Conservation (phyloP, 768 basidiomycete genomes). For the Leccinum arenicola region DNA sequence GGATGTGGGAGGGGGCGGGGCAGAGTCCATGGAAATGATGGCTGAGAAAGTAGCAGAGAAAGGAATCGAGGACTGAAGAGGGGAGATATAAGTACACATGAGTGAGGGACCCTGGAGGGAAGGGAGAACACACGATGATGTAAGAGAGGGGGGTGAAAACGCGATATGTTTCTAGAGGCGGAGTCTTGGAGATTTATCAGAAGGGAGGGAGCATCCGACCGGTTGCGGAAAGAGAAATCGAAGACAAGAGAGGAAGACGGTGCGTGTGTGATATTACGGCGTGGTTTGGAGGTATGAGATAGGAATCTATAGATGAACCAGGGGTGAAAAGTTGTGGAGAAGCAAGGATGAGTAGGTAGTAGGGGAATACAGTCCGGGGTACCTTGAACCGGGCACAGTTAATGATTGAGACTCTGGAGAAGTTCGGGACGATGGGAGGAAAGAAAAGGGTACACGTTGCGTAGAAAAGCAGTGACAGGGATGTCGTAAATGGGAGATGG, state of each 20-base stretch:
- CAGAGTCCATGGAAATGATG: constrained; percentile 24
- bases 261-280: constrained; percentile 27
- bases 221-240: constrained; percentile 23
- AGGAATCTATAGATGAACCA: constrained; percentile 26
- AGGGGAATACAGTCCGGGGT: constrained; percentile 31
- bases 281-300: constrained; percentile 20
- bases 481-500: constrained; percentile 24
- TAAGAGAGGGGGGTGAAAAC: constrained; percentile 8
- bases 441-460: constrained; percentile 23
- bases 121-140: constrained; percentile 23
- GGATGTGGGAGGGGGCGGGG: constrained; percentile 3
- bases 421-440: constrained; percentile 13
- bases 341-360: constrained; percentile 12
- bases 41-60: constrained; percentile 14
- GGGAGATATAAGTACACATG: constrained; percentile 33
- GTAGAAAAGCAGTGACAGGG: constrained; percentile 19
- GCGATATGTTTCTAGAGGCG: constrained; percentile 21
- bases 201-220: constrained; percentile 13
- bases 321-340: constrained; percentile 18
- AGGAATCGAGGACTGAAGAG: constrained; percentile 16
- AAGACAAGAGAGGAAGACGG: constrained; percentile 18
- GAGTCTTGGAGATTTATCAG: constrained; percentile 21
- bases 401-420: constrained; percentile 14
- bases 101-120: constrained; percentile 11
- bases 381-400: constrained; percentile 21